A percentile compares a stretch with the other conserved stretches of the same genome.
phyloP scores from a whole-genome alignment of 257 asterid species.

The Prunella vulgaris region DNA sequence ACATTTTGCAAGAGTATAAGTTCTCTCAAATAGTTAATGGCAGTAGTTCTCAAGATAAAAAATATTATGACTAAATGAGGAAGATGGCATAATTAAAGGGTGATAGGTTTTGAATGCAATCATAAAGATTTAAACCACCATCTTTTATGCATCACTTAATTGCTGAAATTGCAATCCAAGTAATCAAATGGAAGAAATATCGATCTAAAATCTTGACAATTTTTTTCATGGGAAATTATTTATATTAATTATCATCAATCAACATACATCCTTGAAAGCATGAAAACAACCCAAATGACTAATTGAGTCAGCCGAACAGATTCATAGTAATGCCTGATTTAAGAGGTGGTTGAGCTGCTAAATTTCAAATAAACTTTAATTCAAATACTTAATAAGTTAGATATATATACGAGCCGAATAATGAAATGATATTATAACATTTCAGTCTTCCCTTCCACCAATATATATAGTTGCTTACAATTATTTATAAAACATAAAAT shows the following conservation, averaged over 20 bases:
- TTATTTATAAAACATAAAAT: conserved; percentile 2
- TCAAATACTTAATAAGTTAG: background rate
- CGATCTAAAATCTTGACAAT: background rate
- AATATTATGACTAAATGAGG: background rate
- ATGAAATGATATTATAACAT: conserved; percentile 6
- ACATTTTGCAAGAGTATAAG: no score
- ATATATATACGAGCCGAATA: background rate
- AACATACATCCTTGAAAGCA: conserved; percentile 21
- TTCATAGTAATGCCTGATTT: background rate
- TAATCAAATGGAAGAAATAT: background rate
- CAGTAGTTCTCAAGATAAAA: no score
- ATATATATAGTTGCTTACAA: conserved; percentile 13
- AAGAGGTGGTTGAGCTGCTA: conserved; percentile 6
- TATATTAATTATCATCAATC: conserved; percentile 1
- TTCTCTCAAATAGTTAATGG: no score
- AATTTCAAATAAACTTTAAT: conserved; percentile 3
- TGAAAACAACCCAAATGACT: conserved; percentile 16
- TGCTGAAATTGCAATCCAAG: conserved; percentile 14
- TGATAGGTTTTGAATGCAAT: conserved; percentile 4
- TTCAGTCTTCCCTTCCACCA: background rate
- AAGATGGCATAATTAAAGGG: background rate
- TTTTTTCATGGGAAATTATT: conserved; percentile 15
- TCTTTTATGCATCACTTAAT: conserved; percentile 18
- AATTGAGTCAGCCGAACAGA: background rate
- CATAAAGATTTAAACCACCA: conserved; percentile 6